Evolutionary conservation across 352 stramenopile species (phyloP).

Genomic region (Phytophthora constricta): DNA sequence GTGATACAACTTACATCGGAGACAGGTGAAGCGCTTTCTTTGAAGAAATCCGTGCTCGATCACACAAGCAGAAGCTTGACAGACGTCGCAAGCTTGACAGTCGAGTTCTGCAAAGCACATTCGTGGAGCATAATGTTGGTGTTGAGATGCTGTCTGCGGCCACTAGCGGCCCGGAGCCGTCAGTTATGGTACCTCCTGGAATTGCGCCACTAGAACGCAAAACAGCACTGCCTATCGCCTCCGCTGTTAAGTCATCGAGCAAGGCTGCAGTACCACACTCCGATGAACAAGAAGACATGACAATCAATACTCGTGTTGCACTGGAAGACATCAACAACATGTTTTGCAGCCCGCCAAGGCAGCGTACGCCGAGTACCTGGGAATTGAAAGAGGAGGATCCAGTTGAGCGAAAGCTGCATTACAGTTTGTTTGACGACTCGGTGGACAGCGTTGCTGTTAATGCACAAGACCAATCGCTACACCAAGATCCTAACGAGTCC

Average conservation of each 20-base stretch:
- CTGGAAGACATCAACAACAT: conserved; percentile 88
- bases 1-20: conserved; percentile 46
- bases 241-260: conserved; percentile 8
- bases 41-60: conserved; percentile 75
- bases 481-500: conserved; percentile 50
- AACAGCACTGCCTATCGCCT: neutral
- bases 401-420: conserved; percentile 84
- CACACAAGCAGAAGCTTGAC: conserved; percentile 24
- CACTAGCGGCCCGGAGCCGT: conserved; percentile 4
- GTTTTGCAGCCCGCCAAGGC: conserved; percentile 82
- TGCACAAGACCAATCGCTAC: conserved; percentile 55
- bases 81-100: conserved; percentile 22
- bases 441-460: conserved; percentile 68
- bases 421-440: conserved; percentile 85
- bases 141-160: conserved; percentile 9
- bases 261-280: conserved; percentile 31
- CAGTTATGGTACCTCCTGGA: conserved; percentile 16
- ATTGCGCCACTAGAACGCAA: conserved; percentile 16
- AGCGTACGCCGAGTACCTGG: conserved; percentile 44
- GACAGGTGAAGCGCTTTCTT: conserved; percentile 69
- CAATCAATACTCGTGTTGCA: conserved; percentile 86
- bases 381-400: conserved; percentile 69
- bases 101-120: conserved; percentile 33
- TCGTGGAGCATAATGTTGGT: conserved; percentile 21
- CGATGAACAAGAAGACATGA: conserved; percentile 84